These are phyloP conservation scores for Panellus pusillus DNA, from an alignment of 768 basidiomycete species.

Conservation along the genomic window DNA sequence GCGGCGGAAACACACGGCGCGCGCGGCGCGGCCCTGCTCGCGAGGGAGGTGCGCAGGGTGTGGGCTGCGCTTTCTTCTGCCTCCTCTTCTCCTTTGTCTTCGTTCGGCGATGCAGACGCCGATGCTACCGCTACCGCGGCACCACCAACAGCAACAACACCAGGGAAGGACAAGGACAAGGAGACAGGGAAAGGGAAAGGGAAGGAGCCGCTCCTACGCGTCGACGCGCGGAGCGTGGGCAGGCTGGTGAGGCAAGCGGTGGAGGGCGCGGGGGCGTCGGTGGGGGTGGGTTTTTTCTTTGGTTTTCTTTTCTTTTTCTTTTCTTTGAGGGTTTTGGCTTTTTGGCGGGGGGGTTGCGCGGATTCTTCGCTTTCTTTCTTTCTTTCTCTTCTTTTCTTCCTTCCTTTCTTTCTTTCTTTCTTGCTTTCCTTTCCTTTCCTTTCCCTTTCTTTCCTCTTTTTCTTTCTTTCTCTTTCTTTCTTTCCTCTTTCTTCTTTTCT, in stretches of 20 bases:
- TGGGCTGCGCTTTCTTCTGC: slow-evolving; percentile 15
- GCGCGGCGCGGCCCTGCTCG: not conserved
- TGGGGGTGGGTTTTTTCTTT: slow-evolving; percentile 16
- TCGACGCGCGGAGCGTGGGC: slow-evolving; percentile 9
- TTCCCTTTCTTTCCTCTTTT: not conserved
- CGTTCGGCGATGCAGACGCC: too few relatives aligned
- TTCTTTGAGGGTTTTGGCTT: too few relatives aligned
- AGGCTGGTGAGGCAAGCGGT: slow-evolving; percentile 5
- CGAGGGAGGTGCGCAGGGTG: slow-evolving; percentile 11
- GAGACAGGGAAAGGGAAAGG: not conserved
- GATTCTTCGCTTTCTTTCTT: too few relatives aligned
- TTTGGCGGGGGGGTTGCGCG: too few relatives aligned
- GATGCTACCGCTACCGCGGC: too few relatives aligned
- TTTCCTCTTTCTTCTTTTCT: not conserved
- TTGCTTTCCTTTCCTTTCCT: not conserved
- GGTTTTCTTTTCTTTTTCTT: not conserved
- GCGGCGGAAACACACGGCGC: too few relatives aligned
- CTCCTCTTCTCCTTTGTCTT: too few relatives aligned
- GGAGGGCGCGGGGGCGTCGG: slow-evolving; percentile 39
- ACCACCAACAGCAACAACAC: too few relatives aligned
- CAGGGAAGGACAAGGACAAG: not conserved
- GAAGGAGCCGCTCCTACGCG: not conserved
- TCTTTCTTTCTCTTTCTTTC: not conserved
- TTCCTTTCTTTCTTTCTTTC: not conserved
- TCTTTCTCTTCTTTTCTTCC: not conserved